Base-by-base conservation (phyloP, 352 stramenopile genomes). In the Phytophthora rubi region DNA sequence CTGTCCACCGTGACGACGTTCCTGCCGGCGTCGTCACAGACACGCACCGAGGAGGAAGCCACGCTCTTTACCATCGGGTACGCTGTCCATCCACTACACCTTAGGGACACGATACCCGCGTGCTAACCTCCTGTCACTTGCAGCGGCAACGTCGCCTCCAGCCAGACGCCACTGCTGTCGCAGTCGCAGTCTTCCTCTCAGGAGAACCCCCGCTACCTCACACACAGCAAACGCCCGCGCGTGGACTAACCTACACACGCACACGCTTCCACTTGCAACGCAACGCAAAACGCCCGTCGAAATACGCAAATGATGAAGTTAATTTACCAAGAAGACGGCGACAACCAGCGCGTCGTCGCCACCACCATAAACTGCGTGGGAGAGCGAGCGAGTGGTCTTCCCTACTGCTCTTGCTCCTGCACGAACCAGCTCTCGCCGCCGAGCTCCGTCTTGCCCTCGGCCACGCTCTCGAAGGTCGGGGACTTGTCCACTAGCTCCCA, bases 401-500 rank as follows among this genome's bases (percentile, higher is more conserved):
- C 23, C 53, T 73, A 71, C 59, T 78, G 53, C 64, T 73, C 72
- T 6, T 32, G 54, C n/a, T 83, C 73, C 47, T 80, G 73, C 60
- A 83, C 73, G 51, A 88, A 87, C 81, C 81, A 89, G 68, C 81
- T 87, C 68, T 85, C 80, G 53, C 70, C 79, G 37, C 72, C 75
- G n/a, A 85, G 65, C 37, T 86, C 76, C 32, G 66, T 64, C 62
- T 72, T 81, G 65, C 79, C 71, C 23, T 84, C 66, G 28, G 53
- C 68, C 5, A 89, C 65, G 53, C 77, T 84, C 62, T 91, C 82
- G 62, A 87, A 91, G 8, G 85, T 93, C 23, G 85, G 85, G 4
- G 85, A 93, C 76, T 90, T 91, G 77, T 93, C 82, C 21, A 93
- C 71, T 16, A 93, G 80, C 39, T 86, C 88, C 85, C 85, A 93